Percentiles rank a stretch among this genome's conserved stretches.
Evolutionary conservation across 352 stramenopile species (phyloP).

Genomic region (Phytophthora macrochlamydospora): DNA sequence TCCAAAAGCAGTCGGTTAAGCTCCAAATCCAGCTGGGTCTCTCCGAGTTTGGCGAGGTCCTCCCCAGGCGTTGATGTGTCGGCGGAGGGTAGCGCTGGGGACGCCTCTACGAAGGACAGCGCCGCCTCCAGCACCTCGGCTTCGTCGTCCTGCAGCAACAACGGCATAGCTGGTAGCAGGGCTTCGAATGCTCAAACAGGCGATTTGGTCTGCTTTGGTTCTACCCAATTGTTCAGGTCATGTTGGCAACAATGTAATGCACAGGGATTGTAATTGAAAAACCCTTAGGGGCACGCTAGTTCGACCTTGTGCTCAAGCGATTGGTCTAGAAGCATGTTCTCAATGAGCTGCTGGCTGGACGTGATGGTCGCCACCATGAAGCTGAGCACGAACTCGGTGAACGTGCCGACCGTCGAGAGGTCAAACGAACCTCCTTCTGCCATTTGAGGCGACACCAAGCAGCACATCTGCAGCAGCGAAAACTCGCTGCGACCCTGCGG

Average conservation of each 20-base stretch:
- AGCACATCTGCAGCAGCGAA: slow-evolving; percentile 45
- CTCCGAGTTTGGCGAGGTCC: slow-evolving; percentile 2
- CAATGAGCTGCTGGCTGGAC: slow-evolving; percentile 41
- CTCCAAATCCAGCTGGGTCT: slow-evolving; percentile 24
- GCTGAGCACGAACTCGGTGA: slow-evolving; percentile 43
- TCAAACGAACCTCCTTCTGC: slow-evolving; percentile 31
- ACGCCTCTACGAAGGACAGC: slow-evolving; percentile 29
- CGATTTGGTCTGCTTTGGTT: neutral
- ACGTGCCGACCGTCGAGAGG: slow-evolving; percentile 29
- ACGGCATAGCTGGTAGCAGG: slow-evolving; percentile 19
- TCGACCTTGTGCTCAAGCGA: slow-evolving; percentile 15
- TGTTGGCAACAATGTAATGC: too few species aligned
- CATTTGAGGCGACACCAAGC: slow-evolving; percentile 38
- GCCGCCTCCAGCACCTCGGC: slow-evolving; percentile 32
- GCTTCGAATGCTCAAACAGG: slow-evolving; percentile 13
- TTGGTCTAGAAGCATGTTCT: slow-evolving; percentile 46
- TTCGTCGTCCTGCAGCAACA: slow-evolving; percentile 37
- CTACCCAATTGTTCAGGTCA: too few species aligned
- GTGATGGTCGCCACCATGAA: slow-evolving; percentile 41
- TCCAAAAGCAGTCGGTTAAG: slow-evolving; percentile 31
- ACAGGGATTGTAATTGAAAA: neutral
- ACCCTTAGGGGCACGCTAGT: neutral
- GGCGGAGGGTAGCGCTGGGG: neutral
- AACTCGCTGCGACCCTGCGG: slow-evolving; percentile 28
- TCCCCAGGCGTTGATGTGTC: neutral